Evolutionary conservation across 2,329 filamentous ascomycete species (phyloP).

Genomic region (Talaromyces sp.): DNA sequence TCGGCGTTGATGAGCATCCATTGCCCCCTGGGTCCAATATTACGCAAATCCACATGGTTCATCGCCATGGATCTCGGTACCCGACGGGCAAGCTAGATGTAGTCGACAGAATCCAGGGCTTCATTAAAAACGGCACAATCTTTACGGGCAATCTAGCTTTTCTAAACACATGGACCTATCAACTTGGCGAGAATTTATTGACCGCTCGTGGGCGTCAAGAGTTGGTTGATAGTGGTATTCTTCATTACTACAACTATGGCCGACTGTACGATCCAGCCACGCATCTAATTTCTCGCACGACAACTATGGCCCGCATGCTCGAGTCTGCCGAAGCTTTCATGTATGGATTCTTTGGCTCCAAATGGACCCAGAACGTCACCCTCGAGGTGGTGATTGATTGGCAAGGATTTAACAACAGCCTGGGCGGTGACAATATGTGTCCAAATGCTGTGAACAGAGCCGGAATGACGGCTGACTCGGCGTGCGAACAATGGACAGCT

Average conservation of each 20-base stretch:
- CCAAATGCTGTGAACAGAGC: conserved; percentile 56
- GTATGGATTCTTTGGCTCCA: conserved; percentile 71
- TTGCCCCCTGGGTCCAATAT: conserved; percentile 63
- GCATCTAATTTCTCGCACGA: conserved; percentile 69
- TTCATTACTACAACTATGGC: conserved; percentile 69
- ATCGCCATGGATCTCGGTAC: conserved; percentile 68
- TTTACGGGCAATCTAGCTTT: conserved; percentile 60
- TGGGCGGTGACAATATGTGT: conserved; percentile 63
- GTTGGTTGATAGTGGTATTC: conserved; percentile 63
- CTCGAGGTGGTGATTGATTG: conserved; percentile 68
- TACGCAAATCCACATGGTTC: conserved; percentile 66
- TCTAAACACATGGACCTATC: conserved; percentile 63
- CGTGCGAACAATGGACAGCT: background rate
- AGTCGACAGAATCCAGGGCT: conserved; percentile 54
- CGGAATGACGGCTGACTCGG: conserved; percentile 53
- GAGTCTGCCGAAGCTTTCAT: conserved; percentile 73
- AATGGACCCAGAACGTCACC: conserved; percentile 67
- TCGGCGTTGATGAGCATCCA: conserved; percentile 67
- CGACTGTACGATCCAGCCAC: conserved; percentile 65
- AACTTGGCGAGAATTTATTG: conserved; percentile 65
- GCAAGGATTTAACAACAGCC: conserved; percentile 61
- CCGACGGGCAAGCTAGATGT: conserved; percentile 59
- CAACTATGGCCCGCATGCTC: conserved; percentile 71
- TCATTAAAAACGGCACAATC: conserved; percentile 44
- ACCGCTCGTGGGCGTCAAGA: conserved; percentile 69